Evolutionary conservation across 805 yeast species (phyloP).

Genomic region (Peterozyma xylosa): DNA sequence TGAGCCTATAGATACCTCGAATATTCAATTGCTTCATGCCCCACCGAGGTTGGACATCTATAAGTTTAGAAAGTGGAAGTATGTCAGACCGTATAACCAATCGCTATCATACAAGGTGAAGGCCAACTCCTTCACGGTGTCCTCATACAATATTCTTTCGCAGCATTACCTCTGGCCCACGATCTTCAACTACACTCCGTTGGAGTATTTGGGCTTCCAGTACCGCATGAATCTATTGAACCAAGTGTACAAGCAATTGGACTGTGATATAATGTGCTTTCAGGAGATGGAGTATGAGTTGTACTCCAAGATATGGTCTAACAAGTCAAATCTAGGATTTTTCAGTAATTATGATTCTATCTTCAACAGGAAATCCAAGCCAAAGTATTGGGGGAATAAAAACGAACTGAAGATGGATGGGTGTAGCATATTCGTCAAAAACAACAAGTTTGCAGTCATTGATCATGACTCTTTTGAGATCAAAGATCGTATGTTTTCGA

Average conservation of each 20-base stretch:
- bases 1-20: conserved; percentile 4
- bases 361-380: conserved; percentile 42
- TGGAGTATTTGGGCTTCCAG: conserved; percentile 18
- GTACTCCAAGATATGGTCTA: conserved; percentile 32
- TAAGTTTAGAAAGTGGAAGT: conserved; percentile 7
- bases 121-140: conserved; percentile 17
- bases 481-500: conserved; percentile 16
- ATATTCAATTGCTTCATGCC: too few relatives aligned
- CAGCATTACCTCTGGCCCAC: conserved; percentile 53
- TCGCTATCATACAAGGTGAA: conserved; percentile 3
- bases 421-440: conserved; percentile 45
- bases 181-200: conserved; percentile 44
- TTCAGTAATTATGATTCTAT: conserved; percentile 33
- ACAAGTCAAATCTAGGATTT: conserved; percentile 13
- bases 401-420: conserved; percentile 47
- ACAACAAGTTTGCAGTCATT: conserved; percentile 35
- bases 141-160: conserved; percentile 25
- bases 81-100: conserved; percentile 2
- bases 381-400: conserved; percentile 41
- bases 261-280: conserved; percentile 52
- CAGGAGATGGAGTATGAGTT: conserved; percentile 42
- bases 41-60: conserved; percentile 5
- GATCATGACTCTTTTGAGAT: conserved; percentile 21
- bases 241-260: conserved; percentile 25
- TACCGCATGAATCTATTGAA: conserved; percentile 43